These are phyloP conservation scores for Melocanna baccifera DNA, from an alignment of 176 grass and related monocot genomes.

Conservation along the genomic window DNA sequence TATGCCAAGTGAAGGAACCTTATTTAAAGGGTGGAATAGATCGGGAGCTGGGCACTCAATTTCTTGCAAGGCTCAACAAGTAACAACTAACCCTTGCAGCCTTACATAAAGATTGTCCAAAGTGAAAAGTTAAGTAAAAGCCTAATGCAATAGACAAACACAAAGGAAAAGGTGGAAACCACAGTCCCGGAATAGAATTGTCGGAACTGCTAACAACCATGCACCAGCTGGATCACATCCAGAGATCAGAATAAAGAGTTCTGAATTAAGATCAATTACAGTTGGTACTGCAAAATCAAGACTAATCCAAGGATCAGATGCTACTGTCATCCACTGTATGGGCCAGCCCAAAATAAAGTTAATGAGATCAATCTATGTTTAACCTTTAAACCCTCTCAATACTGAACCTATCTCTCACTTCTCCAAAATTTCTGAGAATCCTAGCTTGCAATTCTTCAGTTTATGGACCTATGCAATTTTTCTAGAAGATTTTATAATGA, in stretches of 20 bases:
- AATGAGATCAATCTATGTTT: conserved; percentile 25
- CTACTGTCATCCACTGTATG: conserved; percentile 45
- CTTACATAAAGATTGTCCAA: conserved; percentile 80
- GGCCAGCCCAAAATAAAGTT: conserved; percentile 39
- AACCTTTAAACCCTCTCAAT: conserved; percentile 19
- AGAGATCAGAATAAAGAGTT: conserved; percentile 52
- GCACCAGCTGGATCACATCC: conserved; percentile 69
- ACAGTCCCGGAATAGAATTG: conserved; percentile 42
- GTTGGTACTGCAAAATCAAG: conserved; percentile 40
- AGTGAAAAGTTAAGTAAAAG: conserved; percentile 79
- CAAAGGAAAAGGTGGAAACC: conserved; percentile 45
- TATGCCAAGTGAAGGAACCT: conserved; percentile 53
- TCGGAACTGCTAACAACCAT: conserved; percentile 48
- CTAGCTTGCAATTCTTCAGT: neutral
- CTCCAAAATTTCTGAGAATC: conserved; percentile 12
- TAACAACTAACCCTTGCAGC: conserved; percentile 73
- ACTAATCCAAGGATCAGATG: conserved; percentile 48
- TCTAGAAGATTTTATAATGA: neutral
- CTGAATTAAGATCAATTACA: conserved; percentile 46
- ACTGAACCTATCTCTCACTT: neutral
- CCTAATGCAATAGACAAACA: conserved; percentile 50
- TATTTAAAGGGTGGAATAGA: conserved; percentile 66
- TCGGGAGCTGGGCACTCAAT: conserved; percentile 64
- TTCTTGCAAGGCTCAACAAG: conserved; percentile 82
- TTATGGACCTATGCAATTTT: conserved; percentile 6